A percentile compares a stretch with the other conserved stretches of the same genome.
Conservation (phyloP, 2,329 filamentous ascomycete species). For the Dactylellina haptotyla region DNA sequence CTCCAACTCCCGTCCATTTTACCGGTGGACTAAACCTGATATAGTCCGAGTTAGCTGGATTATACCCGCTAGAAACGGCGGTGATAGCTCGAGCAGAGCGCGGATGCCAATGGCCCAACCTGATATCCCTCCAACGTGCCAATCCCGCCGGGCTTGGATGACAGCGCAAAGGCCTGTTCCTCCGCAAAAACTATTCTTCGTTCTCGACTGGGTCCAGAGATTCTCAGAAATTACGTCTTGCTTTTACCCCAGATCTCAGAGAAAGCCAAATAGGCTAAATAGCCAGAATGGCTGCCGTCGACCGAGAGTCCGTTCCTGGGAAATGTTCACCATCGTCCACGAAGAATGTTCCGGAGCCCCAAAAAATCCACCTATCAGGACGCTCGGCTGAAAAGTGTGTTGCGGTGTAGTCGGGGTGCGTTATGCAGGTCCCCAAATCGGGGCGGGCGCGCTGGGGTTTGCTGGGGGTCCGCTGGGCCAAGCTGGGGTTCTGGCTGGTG, state of each 20-base stretch:
- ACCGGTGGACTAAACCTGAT: slow-evolving; percentile 19
- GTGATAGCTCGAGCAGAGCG: no score
- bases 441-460: neutral
- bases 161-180: slow-evolving; percentile 21
- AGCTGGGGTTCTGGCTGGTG: neutral
- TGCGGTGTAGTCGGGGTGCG: slow-evolving; percentile 34
- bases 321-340: neutral
- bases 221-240: slow-evolving; percentile 38
- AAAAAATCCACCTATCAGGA: slow-evolving; percentile 54
- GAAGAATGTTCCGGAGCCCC: slow-evolving; percentile 30
- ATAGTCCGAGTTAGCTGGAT: neutral
- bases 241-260: slow-evolving; percentile 36
- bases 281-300: slow-evolving; percentile 12
- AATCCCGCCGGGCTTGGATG: no score
- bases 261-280: slow-evolving; percentile 38
- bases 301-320: slow-evolving; percentile 28
- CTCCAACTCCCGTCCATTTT: slow-evolving; percentile 39
- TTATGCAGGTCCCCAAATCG: slow-evolving; percentile 17
- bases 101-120: no score
- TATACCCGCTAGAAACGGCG: no score
- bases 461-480: neutral
- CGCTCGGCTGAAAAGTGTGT: slow-evolving; percentile 25
- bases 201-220: slow-evolving; percentile 1
- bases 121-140: no score
- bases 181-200: no score